A percentile compares a stretch with the other conserved stretches of the same genome.
phyloP scores from a whole-genome alignment of 2,329 filamentous ascomycete species.

The Calonectria multiphialidica region DNA sequence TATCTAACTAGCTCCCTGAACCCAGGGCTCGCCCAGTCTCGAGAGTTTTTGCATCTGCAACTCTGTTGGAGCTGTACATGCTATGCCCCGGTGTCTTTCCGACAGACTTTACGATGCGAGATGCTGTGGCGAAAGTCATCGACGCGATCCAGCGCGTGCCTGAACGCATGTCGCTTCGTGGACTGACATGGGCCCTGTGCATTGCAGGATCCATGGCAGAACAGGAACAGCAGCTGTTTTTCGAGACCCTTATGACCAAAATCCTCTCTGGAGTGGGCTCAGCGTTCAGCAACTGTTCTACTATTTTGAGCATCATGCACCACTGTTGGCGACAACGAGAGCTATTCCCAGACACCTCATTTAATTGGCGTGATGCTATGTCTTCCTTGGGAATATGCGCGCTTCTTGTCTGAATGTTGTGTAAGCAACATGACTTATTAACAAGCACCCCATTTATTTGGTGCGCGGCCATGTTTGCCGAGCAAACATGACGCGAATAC shows the following conservation, averaged over 20 bases:
- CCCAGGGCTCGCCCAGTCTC: neutral
- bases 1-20: neutral
- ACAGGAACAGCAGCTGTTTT: constrained; percentile 18
- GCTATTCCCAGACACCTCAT: neutral
- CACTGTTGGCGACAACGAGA: constrained; percentile 28
- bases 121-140: constrained; percentile 16
- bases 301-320: constrained; percentile 25
- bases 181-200: constrained; percentile 27
- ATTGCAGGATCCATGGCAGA: constrained; percentile 30
- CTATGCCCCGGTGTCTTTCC: constrained; percentile 10
- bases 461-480: no score
- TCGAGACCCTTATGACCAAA: constrained; percentile 16
- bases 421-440: no score
- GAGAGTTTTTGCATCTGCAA: constrained; percentile 29
- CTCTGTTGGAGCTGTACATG: constrained; percentile 30
- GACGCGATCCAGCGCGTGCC: constrained; percentile 21
- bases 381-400: constrained; percentile 1
- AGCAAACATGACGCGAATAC: no score
- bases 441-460: no score
- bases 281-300: constrained; percentile 31
- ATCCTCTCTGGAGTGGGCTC: constrained; percentile 7
- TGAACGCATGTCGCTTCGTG: constrained; percentile 27
- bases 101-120: neutral
- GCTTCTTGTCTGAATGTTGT: constrained; percentile 3
- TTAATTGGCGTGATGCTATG: constrained; percentile 6